These are phyloP conservation scores for Oenanthe sinensis DNA, from an alignment of 129 eudicot species.

Conservation along the genomic window DNA sequence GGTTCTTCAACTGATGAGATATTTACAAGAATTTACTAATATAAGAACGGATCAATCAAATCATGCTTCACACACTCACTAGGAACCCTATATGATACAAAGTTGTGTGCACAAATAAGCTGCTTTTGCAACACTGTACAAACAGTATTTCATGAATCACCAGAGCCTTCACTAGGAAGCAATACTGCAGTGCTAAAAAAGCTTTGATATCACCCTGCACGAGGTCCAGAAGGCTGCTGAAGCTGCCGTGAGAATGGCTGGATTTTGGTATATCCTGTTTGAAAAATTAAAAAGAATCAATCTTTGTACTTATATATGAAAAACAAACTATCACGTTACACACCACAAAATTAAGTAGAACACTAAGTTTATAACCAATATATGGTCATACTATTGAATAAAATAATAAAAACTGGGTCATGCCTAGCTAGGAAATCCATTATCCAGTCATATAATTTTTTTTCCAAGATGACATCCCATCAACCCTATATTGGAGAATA, in stretches of 20 bases:
- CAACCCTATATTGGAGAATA: not conserved
- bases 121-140: not conserved
- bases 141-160: constrained; percentile 1
- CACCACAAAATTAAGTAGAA: not conserved
- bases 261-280: constrained; percentile 92
- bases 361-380: not conserved
- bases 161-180: not conserved
- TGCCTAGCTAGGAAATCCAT: not conserved
- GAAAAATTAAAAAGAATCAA: not conserved
- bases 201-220: constrained; percentile 85
- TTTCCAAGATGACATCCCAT: not conserved
- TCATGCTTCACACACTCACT: constrained; percentile 8
- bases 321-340: not conserved
- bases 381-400: not conserved
- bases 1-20: constrained; percentile 9
- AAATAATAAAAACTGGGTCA: not conserved
- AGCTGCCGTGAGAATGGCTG: constrained; percentile 76
- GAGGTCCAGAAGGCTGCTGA: constrained; percentile 98
- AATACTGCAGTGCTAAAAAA: constrained; percentile 26
- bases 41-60: not conserved
- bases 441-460: not conserved
- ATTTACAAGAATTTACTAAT: constrained; percentile 23
- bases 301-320: not conserved
- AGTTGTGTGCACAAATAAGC: constrained; percentile 3
- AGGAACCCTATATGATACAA: constrained; percentile 17